phyloP scores from a whole-genome alignment of 73 alveolate genomes.

The Diophrys appendiculata region DNA sequence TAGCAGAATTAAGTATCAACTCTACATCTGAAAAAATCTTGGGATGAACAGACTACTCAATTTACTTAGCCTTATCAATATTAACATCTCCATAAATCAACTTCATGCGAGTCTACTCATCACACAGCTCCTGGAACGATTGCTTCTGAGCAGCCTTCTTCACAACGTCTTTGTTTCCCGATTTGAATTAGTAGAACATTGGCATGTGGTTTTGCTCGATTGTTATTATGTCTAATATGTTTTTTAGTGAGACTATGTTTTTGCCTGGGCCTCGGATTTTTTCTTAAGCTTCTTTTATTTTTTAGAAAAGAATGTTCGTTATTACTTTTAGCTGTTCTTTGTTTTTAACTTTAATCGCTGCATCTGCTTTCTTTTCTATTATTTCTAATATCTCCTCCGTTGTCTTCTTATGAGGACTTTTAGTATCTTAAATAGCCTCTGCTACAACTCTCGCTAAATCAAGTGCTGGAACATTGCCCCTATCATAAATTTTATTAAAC shows the following conservation, averaged over 20 bases:
- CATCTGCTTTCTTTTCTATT: not conserved
- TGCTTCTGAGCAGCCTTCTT: not conserved
- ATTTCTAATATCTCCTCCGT: not conserved
- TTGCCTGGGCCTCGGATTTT: constrained; percentile 2
- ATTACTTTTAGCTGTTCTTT: not conserved
- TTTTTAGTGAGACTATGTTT: not conserved
- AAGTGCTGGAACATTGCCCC: not conserved
- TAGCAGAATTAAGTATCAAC: not conserved
- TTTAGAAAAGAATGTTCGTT: not conserved
- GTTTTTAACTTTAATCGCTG: not conserved
- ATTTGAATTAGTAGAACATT: not conserved
- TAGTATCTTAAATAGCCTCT: not conserved
- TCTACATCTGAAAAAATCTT: not conserved
- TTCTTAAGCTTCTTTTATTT: not conserved
- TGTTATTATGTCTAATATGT: not conserved
- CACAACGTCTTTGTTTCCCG: not conserved
- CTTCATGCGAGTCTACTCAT: not conserved
- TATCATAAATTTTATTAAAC: not conserved
- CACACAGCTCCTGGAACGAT: not conserved
- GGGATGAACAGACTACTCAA: not conserved
- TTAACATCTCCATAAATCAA: not conserved
- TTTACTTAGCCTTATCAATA: not conserved
- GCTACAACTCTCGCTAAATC: not conserved
- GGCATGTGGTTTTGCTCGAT: not conserved
- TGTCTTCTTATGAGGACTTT: not conserved